phyloP scores from a whole-genome alignment of 257 asterid species.

The Lantana camara region DNA sequence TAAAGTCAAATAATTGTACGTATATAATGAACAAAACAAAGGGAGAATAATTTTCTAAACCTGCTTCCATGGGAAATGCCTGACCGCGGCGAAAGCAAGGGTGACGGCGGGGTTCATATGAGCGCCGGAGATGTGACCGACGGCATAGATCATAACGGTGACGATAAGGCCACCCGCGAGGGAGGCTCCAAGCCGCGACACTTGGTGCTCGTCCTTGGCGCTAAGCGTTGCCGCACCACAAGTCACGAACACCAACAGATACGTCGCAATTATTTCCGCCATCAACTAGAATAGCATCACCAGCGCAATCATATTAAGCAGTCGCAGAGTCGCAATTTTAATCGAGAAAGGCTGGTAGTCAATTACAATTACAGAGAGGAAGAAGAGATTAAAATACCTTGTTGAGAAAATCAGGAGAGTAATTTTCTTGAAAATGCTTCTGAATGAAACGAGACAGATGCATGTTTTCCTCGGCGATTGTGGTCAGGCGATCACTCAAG shows the following conservation, averaged over 20 bases:
- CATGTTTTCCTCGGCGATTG: too few relatives aligned
- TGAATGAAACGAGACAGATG: neutral
- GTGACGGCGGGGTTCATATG: constrained; percentile 97
- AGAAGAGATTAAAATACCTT: constrained; percentile 47
- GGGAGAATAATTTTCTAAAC: constrained; percentile 25
- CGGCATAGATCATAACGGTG: constrained; percentile 88
- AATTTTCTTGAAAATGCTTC: constrained; percentile 32
- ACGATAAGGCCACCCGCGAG: constrained; percentile 86
- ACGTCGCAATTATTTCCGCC: constrained; percentile 73
- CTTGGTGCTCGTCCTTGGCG: constrained; percentile 49
- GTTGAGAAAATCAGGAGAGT: constrained; percentile 45
- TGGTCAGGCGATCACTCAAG: too few relatives aligned
- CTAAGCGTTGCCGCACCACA: constrained; percentile 82
- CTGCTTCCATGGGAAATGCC: constrained; percentile 89
- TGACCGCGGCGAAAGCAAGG: constrained; percentile 71
- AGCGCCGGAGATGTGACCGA: constrained; percentile 92
- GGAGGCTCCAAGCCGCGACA: constrained; percentile 77
- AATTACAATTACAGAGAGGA: too few relatives aligned
- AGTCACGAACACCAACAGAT: constrained; percentile 72
- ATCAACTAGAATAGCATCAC: too few relatives aligned
- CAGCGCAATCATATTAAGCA: too few relatives aligned
- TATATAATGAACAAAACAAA: too few relatives aligned
- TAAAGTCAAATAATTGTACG: too few relatives aligned
- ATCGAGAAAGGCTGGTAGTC: too few relatives aligned
- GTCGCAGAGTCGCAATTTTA: too few relatives aligned